These are phyloP conservation scores for Mallotus nudiflorus DNA, from an alignment of 345 rosid species.

Conservation along the genomic window DNA sequence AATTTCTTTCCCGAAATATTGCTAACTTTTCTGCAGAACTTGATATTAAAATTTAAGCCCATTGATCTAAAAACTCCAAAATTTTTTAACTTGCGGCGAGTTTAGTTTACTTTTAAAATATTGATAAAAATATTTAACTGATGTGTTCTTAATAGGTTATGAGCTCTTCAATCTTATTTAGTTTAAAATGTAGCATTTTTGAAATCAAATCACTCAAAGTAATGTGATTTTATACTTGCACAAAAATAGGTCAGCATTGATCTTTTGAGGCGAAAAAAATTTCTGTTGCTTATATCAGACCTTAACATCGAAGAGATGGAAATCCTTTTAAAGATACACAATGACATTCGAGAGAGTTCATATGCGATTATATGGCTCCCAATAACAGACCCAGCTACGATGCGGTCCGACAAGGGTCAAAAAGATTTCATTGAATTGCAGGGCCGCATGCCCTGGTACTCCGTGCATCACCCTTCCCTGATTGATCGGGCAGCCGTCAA, in stretches of 20 bases:
- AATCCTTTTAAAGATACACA: neutral
- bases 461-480: neutral
- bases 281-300: slow-evolving; percentile 5
- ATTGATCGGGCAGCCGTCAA: slow-evolving; percentile 7
- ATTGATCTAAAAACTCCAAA: no score
- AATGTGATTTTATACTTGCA: no score
- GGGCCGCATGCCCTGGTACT: slow-evolving; percentile 6
- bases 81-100: no score
- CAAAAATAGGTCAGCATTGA: slow-evolving; percentile 9
- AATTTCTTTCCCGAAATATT: no score
- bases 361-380: slow-evolving; percentile 21
- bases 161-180: no score
- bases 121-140: no score
- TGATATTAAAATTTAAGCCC: no score
- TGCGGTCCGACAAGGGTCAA: neutral
- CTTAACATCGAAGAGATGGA: slow-evolving; percentile 6
- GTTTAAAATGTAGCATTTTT: no score
- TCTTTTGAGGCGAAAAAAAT: neutral
- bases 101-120: no score
- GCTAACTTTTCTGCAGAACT: no score
- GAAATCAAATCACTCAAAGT: no score
- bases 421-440: neutral
- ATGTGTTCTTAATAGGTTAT: no score
- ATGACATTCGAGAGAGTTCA: neutral
- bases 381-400: neutral